A percentile compares a stretch with the other conserved stretches of the same genome.
Conservation (phyloP, 2,329 filamentous ascomycete species). For the Stromatinia cepivora region DNA sequence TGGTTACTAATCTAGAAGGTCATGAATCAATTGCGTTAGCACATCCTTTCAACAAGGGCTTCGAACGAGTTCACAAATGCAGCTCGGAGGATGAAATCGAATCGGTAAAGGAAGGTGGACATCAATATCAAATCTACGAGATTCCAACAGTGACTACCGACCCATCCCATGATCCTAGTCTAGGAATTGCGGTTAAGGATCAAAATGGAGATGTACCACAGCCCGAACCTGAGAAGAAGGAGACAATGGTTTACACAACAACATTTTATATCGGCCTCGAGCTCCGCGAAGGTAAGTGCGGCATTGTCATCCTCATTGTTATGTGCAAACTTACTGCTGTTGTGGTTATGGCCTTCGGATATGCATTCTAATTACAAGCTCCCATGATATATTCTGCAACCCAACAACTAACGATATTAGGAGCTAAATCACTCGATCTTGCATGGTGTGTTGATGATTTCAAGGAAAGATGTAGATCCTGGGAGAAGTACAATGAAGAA, state of each 20-base stretch:
- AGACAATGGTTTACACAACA: conserved; percentile 69
- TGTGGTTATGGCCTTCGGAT: not conserved
- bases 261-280: conserved; percentile 94
- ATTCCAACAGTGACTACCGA: conserved; percentile 39
- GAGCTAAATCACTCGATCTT: conserved; percentile 71
- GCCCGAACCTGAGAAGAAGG: conserved; percentile 37
- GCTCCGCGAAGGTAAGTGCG: conserved; percentile 65
- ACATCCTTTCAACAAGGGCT: conserved; percentile 90
- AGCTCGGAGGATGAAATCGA: conserved; percentile 61
- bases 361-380: conserved; percentile 8
- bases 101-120: conserved; percentile 60
- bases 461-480: conserved; percentile 75
- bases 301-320: not conserved
- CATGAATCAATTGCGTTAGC: conserved; percentile 79
- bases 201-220: conserved; percentile 38
- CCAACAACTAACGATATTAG: conserved; percentile 48
- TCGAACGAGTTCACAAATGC: conserved; percentile 77
- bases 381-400: not conserved
- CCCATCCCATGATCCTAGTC: conserved; percentile 48
- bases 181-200: conserved; percentile 44
- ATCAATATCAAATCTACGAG: conserved; percentile 55
- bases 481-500: conserved; percentile 73
- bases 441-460: conserved; percentile 84
- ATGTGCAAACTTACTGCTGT: conserved; percentile 1
- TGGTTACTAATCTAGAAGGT: conserved; percentile 80